phyloP scores from a whole-genome alignment of 116 monocot genomes.

The Iris pallida region DNA sequence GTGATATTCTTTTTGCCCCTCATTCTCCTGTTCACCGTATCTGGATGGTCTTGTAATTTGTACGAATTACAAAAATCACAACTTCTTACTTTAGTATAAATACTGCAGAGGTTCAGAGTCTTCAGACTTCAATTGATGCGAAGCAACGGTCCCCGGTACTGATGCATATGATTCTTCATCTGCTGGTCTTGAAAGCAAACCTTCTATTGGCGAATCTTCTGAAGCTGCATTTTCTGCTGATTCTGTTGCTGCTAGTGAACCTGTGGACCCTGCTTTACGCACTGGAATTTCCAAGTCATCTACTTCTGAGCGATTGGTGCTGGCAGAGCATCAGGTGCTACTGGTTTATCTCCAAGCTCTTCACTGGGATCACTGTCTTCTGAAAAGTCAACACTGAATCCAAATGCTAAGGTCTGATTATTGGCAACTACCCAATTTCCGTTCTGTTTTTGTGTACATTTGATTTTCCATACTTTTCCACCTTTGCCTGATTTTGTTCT shows the following conservation, averaged over 20 bases:
- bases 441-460: neutral
- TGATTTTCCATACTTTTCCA: neutral
- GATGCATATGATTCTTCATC: neutral
- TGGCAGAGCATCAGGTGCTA: constrained; percentile 38
- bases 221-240: neutral
- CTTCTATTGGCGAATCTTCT: neutral
- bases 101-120: neutral
- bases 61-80: no score
- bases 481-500: neutral
- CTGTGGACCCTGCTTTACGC: neutral
- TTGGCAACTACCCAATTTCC: neutral
- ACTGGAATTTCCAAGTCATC: constrained; percentile 47
- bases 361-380: constrained; percentile 69
- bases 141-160: neutral
- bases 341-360: constrained; percentile 69
- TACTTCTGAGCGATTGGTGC: constrained; percentile 32
- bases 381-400: constrained; percentile 77
- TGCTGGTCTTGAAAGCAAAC: constrained; percentile 4
- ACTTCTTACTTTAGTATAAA: neutral
- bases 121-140: neutral
- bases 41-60: constrained; percentile 1
- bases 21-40: neutral
- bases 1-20: neutral
- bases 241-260: neutral
- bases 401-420: constrained; percentile 60